Conservation (phyloP, 768 basidiomycete genomes). For the Auricularia sp. region DNA sequence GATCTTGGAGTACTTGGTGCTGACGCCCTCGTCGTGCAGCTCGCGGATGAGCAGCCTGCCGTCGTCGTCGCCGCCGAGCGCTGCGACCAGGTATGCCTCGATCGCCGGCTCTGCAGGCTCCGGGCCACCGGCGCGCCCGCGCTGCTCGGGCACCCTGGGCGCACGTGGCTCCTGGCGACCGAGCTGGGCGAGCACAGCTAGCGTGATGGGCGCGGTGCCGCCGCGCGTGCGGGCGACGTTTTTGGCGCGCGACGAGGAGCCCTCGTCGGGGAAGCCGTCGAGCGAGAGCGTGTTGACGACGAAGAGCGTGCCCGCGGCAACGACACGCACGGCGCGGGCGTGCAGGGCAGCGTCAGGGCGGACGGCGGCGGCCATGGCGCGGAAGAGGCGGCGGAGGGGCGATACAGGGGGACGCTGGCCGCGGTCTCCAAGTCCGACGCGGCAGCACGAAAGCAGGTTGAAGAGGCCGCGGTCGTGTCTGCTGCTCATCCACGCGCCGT, state of each 20-base stretch:
- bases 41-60: conserved; percentile 53
- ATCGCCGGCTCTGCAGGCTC: conserved; percentile 25
- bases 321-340: conserved; percentile 36
- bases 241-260: conserved; percentile 57
- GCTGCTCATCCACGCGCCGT: too few relatives aligned
- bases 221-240: conserved; percentile 59
- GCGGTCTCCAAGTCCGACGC: too few relatives aligned
- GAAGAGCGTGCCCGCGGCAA: conserved; percentile 75
- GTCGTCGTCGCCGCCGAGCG: conserved; percentile 64
- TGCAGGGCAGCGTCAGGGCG: background rate
- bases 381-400: background rate
- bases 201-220: conserved; percentile 60
- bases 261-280: conserved; percentile 47
- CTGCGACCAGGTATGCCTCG: conserved; percentile 62
- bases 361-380: background rate
- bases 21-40: conserved; percentile 56
- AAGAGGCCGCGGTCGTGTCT: too few relatives aligned
- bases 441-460: too few relatives aligned
- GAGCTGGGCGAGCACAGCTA: conserved; percentile 62
- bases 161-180: background rate
- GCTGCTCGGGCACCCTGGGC: background rate
- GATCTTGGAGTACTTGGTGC: conserved; percentile 68
- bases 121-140: background rate
- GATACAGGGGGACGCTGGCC: too few relatives aligned
- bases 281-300: conserved; percentile 62